These are phyloP conservation scores for Calonectria crousiana DNA, from an alignment of 2,329 filamentous ascomycete genomes.

Conservation along the genomic window DNA sequence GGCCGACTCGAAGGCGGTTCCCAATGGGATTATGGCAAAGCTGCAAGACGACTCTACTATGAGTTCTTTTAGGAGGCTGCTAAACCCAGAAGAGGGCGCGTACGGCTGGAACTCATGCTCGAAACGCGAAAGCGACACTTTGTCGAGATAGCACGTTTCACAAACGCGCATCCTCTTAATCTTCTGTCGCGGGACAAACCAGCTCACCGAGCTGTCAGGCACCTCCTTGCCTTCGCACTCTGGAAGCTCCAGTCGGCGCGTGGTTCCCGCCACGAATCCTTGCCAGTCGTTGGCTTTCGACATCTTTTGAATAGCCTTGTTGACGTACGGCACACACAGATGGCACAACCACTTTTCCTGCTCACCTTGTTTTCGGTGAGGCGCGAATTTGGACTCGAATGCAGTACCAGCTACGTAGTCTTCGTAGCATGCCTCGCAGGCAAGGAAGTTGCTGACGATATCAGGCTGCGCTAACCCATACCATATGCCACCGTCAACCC, in stretches of 20 bases:
- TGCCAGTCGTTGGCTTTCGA: constrained; percentile 45
- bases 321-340: constrained; percentile 42
- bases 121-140: constrained; percentile 46
- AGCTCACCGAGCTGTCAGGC: constrained; percentile 38
- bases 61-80: constrained; percentile 38
- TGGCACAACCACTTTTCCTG: constrained; percentile 51
- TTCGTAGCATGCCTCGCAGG: constrained; percentile 55
- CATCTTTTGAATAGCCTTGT: constrained; percentile 32
- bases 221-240: constrained; percentile 46
- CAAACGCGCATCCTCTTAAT: constrained; percentile 47
- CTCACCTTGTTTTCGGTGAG: constrained; percentile 37
- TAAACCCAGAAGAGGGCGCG: constrained; percentile 30
- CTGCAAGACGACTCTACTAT: constrained; percentile 42
- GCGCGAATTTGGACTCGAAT: constrained; percentile 48
- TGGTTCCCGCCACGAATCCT: constrained; percentile 42
- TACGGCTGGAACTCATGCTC: constrained; percentile 43
- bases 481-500: constrained; percentile 47
- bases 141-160: constrained; percentile 52
- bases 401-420: constrained; percentile 45
- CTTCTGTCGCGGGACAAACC: constrained; percentile 41
- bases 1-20: constrained; percentile 43
- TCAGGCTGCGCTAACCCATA: constrained; percentile 44
- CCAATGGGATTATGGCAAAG: constrained; percentile 39
- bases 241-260: constrained; percentile 40
- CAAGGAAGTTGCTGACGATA: constrained; percentile 49